Base-by-base conservation (phyloP, 139 green algal species). In the Chlorella sp. region DNA sequence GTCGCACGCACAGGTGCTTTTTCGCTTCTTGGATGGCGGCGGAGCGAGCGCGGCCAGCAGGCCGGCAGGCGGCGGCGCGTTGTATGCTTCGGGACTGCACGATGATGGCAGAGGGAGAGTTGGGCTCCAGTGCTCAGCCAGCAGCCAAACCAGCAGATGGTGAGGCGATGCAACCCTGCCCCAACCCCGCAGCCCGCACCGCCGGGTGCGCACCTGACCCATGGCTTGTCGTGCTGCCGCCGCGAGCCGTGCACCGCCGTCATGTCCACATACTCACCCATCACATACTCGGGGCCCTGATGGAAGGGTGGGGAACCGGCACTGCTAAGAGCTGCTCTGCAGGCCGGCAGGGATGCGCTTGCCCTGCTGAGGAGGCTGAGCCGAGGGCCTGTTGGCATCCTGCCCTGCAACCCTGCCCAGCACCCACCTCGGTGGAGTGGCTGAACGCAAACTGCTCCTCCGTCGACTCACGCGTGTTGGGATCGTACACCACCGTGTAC, bases 401-500 rank as follows among this genome's bases (percentile, higher is more conserved):
- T 51, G 44, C 44, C 44, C 44, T 16, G 44, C 44, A 6, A 6
- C 44, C 7, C 44, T 51, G 44, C 44, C 7, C 44, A 16, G 44
- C 44, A 51, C 44, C 44, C 60, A 74, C 72, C 39, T 81, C 63
- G 17, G 69, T 71, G 12, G 87, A 69, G 6, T 44, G 56, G 11
- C 26, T 38, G 72, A 90, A 86, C 20, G 78, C 28, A 76, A 84
- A 90, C n/a, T 57, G 41, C 56, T 74, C 73, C 79, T 90, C 87
- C 0, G 68, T 90, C 12, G 69, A 41, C 41, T 86, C 87, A 3
- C 47, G n/a, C 16, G 60, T 73, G 82, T 90, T 90, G 74, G 87
- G 87, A 51, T 90, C 87, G 57, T 90, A 90, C 69, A 90, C 30
- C 39, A 90, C 88, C 3, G 47, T 82, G 78, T 88, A 80, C 34